A percentile compares a stretch with the other conserved stretches of the same genome.
Conservation (phyloP, 1,284 basidiomycete species). For the Cutaneotrichosporon spelunceum region DNA sequence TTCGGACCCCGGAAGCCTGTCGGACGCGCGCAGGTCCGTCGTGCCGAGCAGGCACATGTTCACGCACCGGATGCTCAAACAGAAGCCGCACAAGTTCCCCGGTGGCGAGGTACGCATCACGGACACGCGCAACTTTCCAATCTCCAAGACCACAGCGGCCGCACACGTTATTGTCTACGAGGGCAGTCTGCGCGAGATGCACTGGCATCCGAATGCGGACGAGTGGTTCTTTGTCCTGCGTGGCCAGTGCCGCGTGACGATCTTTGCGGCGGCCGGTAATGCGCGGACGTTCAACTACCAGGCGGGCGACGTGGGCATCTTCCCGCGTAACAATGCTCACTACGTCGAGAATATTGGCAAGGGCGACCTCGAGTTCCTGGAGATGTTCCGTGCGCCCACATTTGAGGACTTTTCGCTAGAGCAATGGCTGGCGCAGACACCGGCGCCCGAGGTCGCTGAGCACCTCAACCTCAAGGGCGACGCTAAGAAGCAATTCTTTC, state of each 20-base stretch:
- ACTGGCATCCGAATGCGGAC: constrained; percentile 68
- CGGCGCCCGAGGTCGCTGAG: constrained; percentile 59
- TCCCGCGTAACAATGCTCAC: constrained; percentile 56
- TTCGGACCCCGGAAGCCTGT: constrained; percentile 14
- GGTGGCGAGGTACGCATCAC: constrained; percentile 66
- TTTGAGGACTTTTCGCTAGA: constrained; percentile 62
- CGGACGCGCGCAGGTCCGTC: constrained; percentile 18
- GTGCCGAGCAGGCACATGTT: constrained; percentile 20
- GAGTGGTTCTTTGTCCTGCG: constrained; percentile 49
- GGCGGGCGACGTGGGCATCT: constrained; percentile 63
- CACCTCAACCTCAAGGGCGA: constrained; percentile 27
- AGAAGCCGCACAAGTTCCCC: constrained; percentile 45
- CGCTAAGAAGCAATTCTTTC: constrained; percentile 23
- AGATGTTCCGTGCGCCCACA: constrained; percentile 62
- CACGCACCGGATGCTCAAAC: constrained; percentile 45
- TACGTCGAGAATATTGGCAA: constrained; percentile 70
- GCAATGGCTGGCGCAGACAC: constrained; percentile 64
- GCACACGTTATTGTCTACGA: constrained; percentile 67
- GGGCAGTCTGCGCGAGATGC: constrained; percentile 60
- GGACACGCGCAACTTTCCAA: constrained; percentile 60
- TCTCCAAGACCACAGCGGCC: constrained; percentile 61
- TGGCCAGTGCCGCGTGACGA: constrained; percentile 61
- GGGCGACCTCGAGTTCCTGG: constrained; percentile 61
- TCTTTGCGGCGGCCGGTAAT: constrained; percentile 62
- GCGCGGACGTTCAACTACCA: constrained; percentile 67